Percentiles rank a stretch among this genome's conserved stretches.
Conservation (phyloP, 208 protist species). For the Leishmania aethiopica region DNA sequence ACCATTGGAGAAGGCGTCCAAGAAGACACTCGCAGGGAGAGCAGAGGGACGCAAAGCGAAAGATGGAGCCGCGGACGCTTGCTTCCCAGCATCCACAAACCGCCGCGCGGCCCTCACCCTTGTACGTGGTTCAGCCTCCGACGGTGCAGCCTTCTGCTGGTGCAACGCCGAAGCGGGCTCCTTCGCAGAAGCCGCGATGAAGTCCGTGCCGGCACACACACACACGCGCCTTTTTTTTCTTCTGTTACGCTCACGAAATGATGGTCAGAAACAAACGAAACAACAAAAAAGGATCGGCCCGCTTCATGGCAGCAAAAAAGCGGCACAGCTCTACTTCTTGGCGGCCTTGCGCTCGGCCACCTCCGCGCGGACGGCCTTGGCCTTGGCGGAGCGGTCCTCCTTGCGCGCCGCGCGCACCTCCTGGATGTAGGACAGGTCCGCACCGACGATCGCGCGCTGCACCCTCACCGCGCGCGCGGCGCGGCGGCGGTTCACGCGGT, state of each 20-base stretch:
- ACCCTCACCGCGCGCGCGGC: constrained; percentile 74
- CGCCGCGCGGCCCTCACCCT: no score
- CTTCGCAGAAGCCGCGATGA: background rate
- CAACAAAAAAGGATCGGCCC: background rate
- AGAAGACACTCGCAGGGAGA: background rate
- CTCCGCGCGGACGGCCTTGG: constrained; percentile 88
- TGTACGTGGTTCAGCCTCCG: no score
- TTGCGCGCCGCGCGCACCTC: constrained; percentile 81
- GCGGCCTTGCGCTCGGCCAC: constrained; percentile 91
- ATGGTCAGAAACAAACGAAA: background rate
- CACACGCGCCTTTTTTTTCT: no score
- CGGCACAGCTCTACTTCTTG: constrained; percentile 69
- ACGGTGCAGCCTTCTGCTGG: background rate
- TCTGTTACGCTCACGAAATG: background rate
- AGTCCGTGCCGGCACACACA: no score
- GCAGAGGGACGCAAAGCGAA: background rate
- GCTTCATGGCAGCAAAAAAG: background rate
- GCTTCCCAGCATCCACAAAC: background rate
- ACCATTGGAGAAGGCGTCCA: background rate
- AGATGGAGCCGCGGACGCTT: background rate
- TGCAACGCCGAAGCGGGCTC: background rate
- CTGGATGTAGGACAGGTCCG: constrained; percentile 91
- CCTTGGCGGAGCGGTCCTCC: constrained; percentile 89
- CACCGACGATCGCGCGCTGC: constrained; percentile 86
- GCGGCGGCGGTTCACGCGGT: constrained; percentile 84